These are phyloP conservation scores for Aspergillus nidulans DNA, from an alignment of 495 filamentous ascomycete species.

Conservation along the genomic window DNA sequence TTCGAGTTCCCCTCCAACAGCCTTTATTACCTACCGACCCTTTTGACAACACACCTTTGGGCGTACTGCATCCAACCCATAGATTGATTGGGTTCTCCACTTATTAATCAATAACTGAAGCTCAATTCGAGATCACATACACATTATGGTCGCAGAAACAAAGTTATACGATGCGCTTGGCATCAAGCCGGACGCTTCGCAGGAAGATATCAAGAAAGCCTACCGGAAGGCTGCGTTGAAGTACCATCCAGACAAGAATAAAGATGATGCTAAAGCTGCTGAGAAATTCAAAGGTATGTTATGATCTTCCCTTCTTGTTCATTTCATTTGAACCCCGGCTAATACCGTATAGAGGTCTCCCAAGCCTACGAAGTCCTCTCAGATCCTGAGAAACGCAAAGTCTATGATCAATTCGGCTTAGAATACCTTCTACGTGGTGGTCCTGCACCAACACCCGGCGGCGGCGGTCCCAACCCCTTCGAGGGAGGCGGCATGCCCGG, in stretches of 20 bases:
- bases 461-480: conserved; percentile 44
- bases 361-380: conserved; percentile 98
- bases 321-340: conserved; percentile 8
- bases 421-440: conserved; percentile 90
- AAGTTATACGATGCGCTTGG: conserved; percentile 77
- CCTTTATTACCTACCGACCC: not conserved
- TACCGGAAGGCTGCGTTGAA: conserved; percentile 93
- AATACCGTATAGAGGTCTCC: conserved; percentile 59
- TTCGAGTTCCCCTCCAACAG: conserved; percentile 26
- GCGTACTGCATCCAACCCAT: not conserved
- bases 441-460: conserved; percentile 56
- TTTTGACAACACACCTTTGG: conserved; percentile 10
- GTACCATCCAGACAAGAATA: conserved; percentile 96
- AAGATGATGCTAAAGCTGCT: conserved; percentile 72
- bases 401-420: conserved; percentile 91
- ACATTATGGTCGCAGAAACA: conserved; percentile 78
- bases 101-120: not conserved
- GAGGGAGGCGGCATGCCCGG: conserved; percentile 52
- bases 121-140: conserved; percentile 14
- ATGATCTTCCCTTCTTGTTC: not conserved
- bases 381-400: conserved; percentile 94
- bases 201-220: conserved; percentile 96
- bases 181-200: conserved; percentile 71
- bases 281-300: conserved; percentile 79
- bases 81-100: not conserved